Evolutionary conservation across 148 eudicot species (phyloP), one percentile per base, ranked within the genome.

Genomic region (Diospyros lotus): DNA sequence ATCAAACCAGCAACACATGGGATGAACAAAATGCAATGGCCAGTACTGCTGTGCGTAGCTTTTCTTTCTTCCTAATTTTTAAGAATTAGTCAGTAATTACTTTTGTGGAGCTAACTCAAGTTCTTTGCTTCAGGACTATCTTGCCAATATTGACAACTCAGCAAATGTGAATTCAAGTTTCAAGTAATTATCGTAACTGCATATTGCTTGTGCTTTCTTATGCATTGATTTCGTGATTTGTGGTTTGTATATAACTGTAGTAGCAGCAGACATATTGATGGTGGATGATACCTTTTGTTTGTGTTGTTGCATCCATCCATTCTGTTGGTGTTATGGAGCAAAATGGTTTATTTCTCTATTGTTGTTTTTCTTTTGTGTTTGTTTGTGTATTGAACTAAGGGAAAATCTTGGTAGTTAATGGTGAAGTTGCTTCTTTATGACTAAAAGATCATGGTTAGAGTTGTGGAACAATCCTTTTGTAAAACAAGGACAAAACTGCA

Each of bases 11-110:
- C 75, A 76, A 77, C 75, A 68, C 88, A 73, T 94, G 97, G 98
- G 86, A 87, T 79, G 87, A 87, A 71, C 92, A 80, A 76, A 89
- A 84, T 85, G 96, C 86, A 67, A 77, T 84, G 79, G 81, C 88
- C 65, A 90, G 68, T 83, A 91, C 98, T 73, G 94, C 93, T 64
- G 98, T 94, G 84, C 68, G 88, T 81, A 71, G 44, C 83, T 79
- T 75, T 54, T 5, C 45, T 43, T 48, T 52, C 41, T 5, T 41
- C 13, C 69, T 8, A 5, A 44, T 9, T 38, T 28, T 40, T 51
- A 12, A 41, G 5, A 75, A 52, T 48, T 65, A 18, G 17, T 65
- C 28, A 73, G 68, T 55, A 45, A 48, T 72, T 73, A 54, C 38
- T 73, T 39, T 71, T 54, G 54, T 64, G 71, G 45, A 60, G 61